Evolutionary conservation across 306 rosid species (phyloP), one percentile per base, ranked within the genome.

Genomic region (Rubus parviflorus): DNA sequence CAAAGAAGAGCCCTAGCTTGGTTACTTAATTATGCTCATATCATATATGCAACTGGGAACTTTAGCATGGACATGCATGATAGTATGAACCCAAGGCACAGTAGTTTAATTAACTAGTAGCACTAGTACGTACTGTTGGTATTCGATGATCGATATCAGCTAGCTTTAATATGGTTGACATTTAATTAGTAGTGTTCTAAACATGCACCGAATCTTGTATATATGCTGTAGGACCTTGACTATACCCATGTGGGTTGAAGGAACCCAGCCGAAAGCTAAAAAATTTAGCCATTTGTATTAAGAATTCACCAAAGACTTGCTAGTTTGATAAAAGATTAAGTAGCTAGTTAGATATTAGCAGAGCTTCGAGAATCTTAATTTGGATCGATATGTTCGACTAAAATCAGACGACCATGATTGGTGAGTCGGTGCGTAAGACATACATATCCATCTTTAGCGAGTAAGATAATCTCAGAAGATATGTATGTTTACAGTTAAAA

Each of bases 401-500:
- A 15, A 3, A 41, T 20, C 54, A 25, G 53, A 73, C 16, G 53
- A n/a, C 4, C 13, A 58, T 74, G 77, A 60, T 74, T 60, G 46
- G 58, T 74, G 54, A 64, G 70, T 45, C 78, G 78, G 70, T 45
- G 78, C 78, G 47, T 74, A 41, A 63, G 49, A 62, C 43, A 7
- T 15, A 62, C 30, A 7, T 15, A 53, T 51, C 70, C 52, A 41
- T 13, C 68, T 65, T 72, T 60, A 79, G 42, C 16, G 40, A 47
- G 60, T 75, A 49, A 62, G 42, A 48, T 48, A 70, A 23, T 30
- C n/a, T 6, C 43, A 52, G 22, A 71, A 52, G 63, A 64, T 35
- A 51, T 49, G 74, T 63, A 45, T 76, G 68, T 69, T 69, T 58
- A 75, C 46, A 20, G 85, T 83, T 78, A 38, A 56, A 83, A 77